These are phyloP conservation scores for Boletus subparvulus DNA, from an alignment of 768 basidiomycete genomes.

Conservation along the genomic window DNA sequence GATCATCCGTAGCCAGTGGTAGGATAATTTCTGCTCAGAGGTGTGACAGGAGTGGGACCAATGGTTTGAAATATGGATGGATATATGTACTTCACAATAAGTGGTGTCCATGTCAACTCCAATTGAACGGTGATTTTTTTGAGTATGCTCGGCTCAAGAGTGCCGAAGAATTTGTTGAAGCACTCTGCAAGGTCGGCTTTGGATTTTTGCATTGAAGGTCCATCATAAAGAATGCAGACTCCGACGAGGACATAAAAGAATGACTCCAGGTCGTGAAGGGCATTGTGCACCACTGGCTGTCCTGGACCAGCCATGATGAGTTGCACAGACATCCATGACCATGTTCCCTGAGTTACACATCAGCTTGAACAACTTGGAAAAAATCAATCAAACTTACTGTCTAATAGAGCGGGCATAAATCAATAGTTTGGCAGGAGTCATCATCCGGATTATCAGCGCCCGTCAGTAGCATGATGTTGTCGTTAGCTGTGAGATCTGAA, in stretches of 20 bases:
- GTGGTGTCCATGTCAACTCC: neutral
- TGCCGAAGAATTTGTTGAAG: conserved; percentile 7
- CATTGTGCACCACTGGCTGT: conserved; percentile 1
- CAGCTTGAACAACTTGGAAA: neutral
- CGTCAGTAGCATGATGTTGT: neutral
- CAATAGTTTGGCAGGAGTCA: neutral
- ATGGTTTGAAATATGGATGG: neutral
- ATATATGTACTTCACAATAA: neutral
- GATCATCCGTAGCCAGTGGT: neutral
- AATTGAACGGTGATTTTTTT: neutral
- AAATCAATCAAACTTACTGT: neutral
- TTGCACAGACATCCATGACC: conserved; percentile 4
- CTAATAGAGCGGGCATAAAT: neutral
- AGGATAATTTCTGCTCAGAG: neutral
- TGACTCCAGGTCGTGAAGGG: neutral
- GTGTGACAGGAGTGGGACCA: neutral
- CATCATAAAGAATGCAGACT: neutral
- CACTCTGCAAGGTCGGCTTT: neutral
- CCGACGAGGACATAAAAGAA: neutral
- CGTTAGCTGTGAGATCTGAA: neutral
- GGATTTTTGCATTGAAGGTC: neutral
- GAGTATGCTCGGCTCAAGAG: neutral
- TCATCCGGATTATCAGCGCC: neutral
- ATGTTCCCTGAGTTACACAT: neutral
- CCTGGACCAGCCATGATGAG: conserved; percentile 3